These are phyloP conservation scores for Penicillium pancosmium DNA, from an alignment of 495 filamentous ascomycete species.

Conservation along the genomic window DNA sequence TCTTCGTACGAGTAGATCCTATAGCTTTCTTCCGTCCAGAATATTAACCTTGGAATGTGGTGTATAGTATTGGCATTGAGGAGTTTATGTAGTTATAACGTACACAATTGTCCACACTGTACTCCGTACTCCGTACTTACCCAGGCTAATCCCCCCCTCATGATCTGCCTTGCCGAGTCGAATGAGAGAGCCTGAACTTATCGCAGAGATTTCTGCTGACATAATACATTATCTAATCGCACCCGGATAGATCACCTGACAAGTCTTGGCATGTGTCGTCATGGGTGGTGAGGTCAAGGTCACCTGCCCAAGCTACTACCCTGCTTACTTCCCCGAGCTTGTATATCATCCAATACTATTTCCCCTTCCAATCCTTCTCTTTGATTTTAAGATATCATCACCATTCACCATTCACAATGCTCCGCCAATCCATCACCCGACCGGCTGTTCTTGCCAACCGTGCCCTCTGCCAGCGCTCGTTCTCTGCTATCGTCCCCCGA, in stretches of 20 bases:
- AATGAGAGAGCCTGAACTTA: slow-evolving; percentile 34
- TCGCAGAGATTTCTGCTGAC: slow-evolving; percentile 35
- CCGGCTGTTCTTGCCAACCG: slow-evolving; percentile 55
- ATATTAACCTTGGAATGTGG: too few species aligned
- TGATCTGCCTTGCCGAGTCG: slow-evolving; percentile 27
- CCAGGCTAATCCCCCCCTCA: neutral
- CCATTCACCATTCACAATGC: slow-evolving; percentile 52
- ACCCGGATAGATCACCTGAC: slow-evolving; percentile 15
- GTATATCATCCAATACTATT: neutral
- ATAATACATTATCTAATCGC: slow-evolving; percentile 18
- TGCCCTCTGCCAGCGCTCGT: slow-evolving; percentile 56
- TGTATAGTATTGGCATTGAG: neutral
- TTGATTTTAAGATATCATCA: slow-evolving; percentile 9
- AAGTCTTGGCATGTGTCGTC: slow-evolving; percentile 32
- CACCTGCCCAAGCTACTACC: neutral
- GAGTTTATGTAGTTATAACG: neutral
- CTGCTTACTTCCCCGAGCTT: neutral
- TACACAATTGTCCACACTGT: neutral
- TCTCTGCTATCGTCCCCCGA: slow-evolving; percentile 62
- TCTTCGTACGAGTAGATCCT: neutral
- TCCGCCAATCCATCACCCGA: slow-evolving; percentile 65
- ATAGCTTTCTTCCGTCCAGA: neutral
- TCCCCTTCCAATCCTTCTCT: slow-evolving; percentile 3
- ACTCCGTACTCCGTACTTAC: neutral
- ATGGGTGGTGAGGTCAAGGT: slow-evolving; percentile 13